Base-by-base conservation (phyloP, 2,329 filamentous ascomycete genomes). In the Pseudogymnoascus sp. region DNA sequence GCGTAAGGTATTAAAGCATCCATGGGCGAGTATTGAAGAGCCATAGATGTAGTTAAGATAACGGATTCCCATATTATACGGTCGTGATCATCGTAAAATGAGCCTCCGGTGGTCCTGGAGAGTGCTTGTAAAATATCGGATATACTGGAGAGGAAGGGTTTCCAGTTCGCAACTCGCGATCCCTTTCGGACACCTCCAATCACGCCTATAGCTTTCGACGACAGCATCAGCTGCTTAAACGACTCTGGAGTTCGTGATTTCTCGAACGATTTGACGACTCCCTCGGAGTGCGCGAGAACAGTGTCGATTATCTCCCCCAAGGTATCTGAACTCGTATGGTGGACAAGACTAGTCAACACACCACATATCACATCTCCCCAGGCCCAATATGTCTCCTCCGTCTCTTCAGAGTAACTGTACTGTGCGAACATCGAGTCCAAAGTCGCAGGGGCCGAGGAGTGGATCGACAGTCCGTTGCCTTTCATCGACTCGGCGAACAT, bases 401-500 rank as follows among this genome's bases (percentile, higher is more conserved):
- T 75, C 0, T 74, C 62, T 31, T 64, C 65, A 11, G 65, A 61
- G 81, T 81, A 3, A 84, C 78, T 21, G 18, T 25, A 60, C 7
- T 77, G 77, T 52, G 71, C 71, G n/a, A 87, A 71, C 4, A 89
- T 75, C 1, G 79, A 74, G 38, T 76, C 75, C 61, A 86, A 77
- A 12, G 87, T 78, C 6, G 81, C 77, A 2, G 81, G 73, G 1
- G 82, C 85, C 12, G 81, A 82, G 1, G 86, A 88, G 69, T 88
- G 85, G 55, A 88, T 75, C 1, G 78, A 80, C 59, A 80, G 70
- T 2, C 85, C 84, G 12, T 85, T 81, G 14, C 85, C 83, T 74
- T 88, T 88, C 68, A 85, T 82, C 7, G 93, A 88, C 74, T 97
- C 93, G 3, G 91, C 87, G 70, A 97, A 91, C 80, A 97, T 88